Conservation (phyloP, 345 rosid genomes). For the Brassica cretica region DNA sequence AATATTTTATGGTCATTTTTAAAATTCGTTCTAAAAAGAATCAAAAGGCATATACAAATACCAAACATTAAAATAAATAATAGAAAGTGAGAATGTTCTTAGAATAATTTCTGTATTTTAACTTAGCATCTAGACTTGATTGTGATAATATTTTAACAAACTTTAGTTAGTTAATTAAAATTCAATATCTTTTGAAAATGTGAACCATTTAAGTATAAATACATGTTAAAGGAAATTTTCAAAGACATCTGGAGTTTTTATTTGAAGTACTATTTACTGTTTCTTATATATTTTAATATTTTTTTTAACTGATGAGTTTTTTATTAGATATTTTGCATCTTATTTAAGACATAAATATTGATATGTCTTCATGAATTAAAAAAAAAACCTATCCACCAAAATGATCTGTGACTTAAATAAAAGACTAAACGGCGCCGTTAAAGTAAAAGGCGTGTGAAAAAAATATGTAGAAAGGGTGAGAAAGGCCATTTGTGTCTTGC, state of each 20-base stretch:
- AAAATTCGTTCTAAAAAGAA: not conserved
- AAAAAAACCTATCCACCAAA: too few relatives aligned
- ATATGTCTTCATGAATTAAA: not conserved
- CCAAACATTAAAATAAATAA: not conserved
- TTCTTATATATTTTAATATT: not conserved
- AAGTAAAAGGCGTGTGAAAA: constrained; percentile 2
- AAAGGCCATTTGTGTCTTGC: constrained; percentile 33
- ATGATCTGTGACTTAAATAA: too few relatives aligned
- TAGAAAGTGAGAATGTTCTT: not conserved
- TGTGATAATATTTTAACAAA: too few relatives aligned
- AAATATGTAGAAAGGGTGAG: not conserved
- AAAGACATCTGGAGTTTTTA: not conserved
- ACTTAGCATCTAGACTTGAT: not conserved
- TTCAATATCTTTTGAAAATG: not conserved
- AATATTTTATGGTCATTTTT: not conserved
- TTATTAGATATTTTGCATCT: not conserved
- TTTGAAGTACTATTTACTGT: not conserved
- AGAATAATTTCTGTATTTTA: not conserved
- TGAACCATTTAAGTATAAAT: not conserved
- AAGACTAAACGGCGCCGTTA: not conserved
- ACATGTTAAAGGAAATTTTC: not conserved
- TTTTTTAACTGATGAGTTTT: not conserved
- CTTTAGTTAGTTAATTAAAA: too few relatives aligned
- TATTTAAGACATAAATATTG: not conserved
- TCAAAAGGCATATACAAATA: not conserved